phyloP scores from a whole-genome alignment of 768 basidiomycete species.

The Termitomyces sp. region DNA sequence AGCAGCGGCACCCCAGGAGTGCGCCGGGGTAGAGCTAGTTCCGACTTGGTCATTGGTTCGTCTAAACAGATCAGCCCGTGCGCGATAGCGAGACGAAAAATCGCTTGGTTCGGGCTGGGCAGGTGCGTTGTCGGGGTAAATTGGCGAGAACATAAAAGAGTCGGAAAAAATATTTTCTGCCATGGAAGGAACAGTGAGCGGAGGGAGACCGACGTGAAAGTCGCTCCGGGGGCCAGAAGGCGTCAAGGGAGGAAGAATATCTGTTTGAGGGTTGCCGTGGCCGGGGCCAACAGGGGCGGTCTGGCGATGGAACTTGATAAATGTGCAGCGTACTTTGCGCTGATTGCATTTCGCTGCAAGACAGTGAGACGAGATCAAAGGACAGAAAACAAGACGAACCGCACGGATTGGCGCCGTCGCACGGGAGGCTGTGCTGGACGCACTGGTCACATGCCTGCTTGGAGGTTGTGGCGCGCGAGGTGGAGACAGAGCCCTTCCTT shows the following conservation, averaged over 20 bases:
- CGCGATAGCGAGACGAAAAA: conserved; percentile 39
- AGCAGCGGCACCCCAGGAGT: not conserved
- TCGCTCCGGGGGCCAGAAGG: conserved; percentile 2
- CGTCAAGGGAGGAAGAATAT: conserved; percentile 28
- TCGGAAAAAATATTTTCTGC: conserved; percentile 3
- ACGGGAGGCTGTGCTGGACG: conserved; percentile 66
- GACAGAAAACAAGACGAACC: conserved; percentile 37
- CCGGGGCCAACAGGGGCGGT: conserved; percentile 76
- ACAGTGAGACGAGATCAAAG: not conserved
- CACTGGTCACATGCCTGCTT: conserved; percentile 87
- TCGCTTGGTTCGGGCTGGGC: conserved; percentile 25
- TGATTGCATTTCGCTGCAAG: conserved; percentile 64
- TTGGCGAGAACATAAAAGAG: conserved; percentile 15
- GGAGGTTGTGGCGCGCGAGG: conserved; percentile 69
- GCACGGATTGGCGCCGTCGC: conserved; percentile 77
- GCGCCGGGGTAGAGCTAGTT: not conserved
- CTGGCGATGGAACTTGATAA: conserved; percentile 78
- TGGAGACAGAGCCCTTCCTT: conserved; percentile 62
- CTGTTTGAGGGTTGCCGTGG: conserved; percentile 31
- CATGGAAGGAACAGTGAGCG: conserved; percentile 21
- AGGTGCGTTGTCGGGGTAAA: conserved; percentile 12
- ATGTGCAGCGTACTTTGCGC: conserved; percentile 70
- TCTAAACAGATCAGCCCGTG: conserved; percentile 38
- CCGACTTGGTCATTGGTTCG: conserved; percentile 12
- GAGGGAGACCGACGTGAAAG: conserved; percentile 28